Base-by-base conservation (phyloP, 805 yeast species). In the Metahyphopichia silvanorum region DNA sequence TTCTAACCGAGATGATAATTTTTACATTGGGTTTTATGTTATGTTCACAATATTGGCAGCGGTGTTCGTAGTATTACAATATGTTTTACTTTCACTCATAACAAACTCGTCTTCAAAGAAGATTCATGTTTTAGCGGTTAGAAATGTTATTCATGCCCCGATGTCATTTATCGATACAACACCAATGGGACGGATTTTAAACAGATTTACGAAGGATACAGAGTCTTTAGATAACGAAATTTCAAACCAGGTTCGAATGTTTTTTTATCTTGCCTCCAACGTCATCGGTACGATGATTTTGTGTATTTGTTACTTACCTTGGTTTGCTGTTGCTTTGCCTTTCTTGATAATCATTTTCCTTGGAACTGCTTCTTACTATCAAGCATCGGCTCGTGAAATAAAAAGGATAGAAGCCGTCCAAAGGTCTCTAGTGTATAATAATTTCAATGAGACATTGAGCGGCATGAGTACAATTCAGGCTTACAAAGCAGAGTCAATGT, bases 201-300 rank as follows among this genome's bases (percentile, higher is more conserved):
- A 85, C 58, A 66, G 95, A 43, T 86, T 86, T 56, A 84, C 94
- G 3, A 84, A 84, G 47, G 95, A 86, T 53, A 81, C 88, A 0
- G 91, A 86, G 48, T 75, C 76, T 2, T 57, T 84, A 50, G 94
- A 85, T 48, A 84, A 82, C 50, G 87, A 82, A 53, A 59, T 85
- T 33, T 68, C 75, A 32, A 85, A 82, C 49, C 82, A 79, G 44
- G 38, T 80, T 22, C 69, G 87, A 43, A 52, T 77, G 55, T 63
- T 81, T 29, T 71, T 63, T 42, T 74, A 79, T 4, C 33, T 69
- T 19, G 60, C 77, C 8, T 67, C 63, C 40, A n/a, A 66, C 57
- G 72, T 80, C 29, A 37, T 69, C 25, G 88, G 89, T 38, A 74
- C 79, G 12, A 47, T 84, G 32, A 69, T 85, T 25, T 41, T 82